Conservation (phyloP, 495 filamentous ascomycete species). For the Hypoxylon lienhwacheense region DNA sequence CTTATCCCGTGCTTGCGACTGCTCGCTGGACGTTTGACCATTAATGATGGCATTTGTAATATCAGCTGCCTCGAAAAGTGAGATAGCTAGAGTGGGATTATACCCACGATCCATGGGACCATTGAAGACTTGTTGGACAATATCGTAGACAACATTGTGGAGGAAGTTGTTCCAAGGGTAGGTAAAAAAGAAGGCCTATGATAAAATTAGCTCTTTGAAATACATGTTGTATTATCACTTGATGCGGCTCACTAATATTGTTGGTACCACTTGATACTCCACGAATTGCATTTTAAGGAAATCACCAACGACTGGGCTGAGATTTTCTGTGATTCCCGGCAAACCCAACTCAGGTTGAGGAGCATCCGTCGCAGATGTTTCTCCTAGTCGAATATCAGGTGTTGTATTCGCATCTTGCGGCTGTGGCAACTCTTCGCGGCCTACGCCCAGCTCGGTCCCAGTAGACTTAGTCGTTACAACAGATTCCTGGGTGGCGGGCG, state of each 20-base stretch:
- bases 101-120: slow-evolving; percentile 95
- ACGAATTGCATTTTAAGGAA: slow-evolving; percentile 97
- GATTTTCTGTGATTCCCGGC: slow-evolving; percentile 1
- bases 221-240: background rate
- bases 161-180: slow-evolving; percentile 99
- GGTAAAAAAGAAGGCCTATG: slow-evolving; percentile 81
- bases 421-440: background rate
- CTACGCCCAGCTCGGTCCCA: background rate
- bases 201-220: slow-evolving; percentile 11
- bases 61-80: slow-evolving; percentile 84
- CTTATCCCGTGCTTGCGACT: slow-evolving; percentile 74
- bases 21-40: slow-evolving; percentile 84
- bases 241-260: slow-evolving; percentile 73
- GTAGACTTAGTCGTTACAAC: background rate
- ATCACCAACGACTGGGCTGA: slow-evolving; percentile 90
- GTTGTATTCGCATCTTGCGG: background rate
- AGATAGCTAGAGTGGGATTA: slow-evolving; percentile 89
- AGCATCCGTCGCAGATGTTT: slow-evolving; percentile 7
- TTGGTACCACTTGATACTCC: slow-evolving; percentile 89
- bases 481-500: background rate
- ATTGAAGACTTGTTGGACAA: slow-evolving; percentile 99
- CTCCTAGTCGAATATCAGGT: background rate
- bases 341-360: slow-evolving; percentile 18
- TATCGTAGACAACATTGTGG: slow-evolving; percentile 99
- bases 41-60: slow-evolving; percentile 91